phyloP scores from a whole-genome alignment of 176 grass and related monocot species.

The Alloteropsis semialata region DNA sequence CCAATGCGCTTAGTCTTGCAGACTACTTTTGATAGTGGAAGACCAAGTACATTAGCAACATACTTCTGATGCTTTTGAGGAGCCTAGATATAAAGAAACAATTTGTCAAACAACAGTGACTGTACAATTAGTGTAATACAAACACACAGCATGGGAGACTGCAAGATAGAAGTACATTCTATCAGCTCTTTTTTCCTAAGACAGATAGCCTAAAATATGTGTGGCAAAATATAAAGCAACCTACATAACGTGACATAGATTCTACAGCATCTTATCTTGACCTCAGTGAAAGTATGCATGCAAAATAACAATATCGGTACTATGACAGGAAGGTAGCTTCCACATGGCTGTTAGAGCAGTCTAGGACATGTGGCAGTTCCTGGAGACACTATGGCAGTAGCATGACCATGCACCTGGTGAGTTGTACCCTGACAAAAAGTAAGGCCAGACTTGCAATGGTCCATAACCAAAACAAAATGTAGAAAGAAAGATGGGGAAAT shows the following conservation, averaged over 20 bases:
- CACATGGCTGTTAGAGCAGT: background rate
- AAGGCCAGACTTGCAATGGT: background rate
- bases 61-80: slow-evolving; percentile 76
- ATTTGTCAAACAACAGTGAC: background rate
- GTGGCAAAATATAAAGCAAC: background rate
- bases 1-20: slow-evolving; percentile 95
- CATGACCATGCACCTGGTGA: background rate
- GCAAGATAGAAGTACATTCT: background rate
- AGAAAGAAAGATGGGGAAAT: no score
- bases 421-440: background rate
- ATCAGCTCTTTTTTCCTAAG: background rate
- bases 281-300: slow-evolving; percentile 1
- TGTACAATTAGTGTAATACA: background rate
- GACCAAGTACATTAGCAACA: slow-evolving; percentile 66
- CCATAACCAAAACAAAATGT: background rate
- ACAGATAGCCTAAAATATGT: background rate
- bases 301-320: background rate
- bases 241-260: background rate
- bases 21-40: slow-evolving; percentile 89
- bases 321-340: background rate
- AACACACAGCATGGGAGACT: background rate
- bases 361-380: background rate
- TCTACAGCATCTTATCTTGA: slow-evolving; percentile 13
- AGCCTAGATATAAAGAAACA: slow-evolving; percentile 49
- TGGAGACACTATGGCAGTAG: background rate